Conservation (phyloP, 495 filamentous ascomycete species). For the Jackrogersella multiformis region DNA sequence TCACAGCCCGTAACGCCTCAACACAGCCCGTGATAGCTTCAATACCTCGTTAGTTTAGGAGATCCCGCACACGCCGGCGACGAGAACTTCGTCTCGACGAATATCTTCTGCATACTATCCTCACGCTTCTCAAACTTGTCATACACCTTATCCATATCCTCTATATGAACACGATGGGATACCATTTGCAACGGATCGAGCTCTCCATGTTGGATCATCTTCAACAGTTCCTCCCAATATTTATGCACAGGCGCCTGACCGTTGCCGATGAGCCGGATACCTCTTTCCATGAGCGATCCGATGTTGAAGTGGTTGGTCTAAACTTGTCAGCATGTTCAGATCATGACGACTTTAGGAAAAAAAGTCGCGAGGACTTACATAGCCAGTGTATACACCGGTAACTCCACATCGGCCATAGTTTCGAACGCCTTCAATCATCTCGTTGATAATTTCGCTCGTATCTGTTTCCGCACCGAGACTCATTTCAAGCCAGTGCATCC, state of each 20-base stretch:
- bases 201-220: conserved; percentile 72
- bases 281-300: conserved; percentile 86
- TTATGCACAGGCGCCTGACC: conserved; percentile 86
- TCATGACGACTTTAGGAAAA: neutral
- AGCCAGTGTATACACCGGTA: conserved; percentile 85
- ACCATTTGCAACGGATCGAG: conserved; percentile 85
- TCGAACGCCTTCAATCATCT: conserved; percentile 81
- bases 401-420: conserved; percentile 80
- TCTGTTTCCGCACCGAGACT: conserved; percentile 82
- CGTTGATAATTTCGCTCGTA: conserved; percentile 85
- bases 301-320: conserved; percentile 85
- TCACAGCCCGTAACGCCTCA: neutral
- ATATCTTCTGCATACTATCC: conserved; percentile 76
- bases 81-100: conserved; percentile 73
- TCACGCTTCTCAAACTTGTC: conserved; percentile 74
- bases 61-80: conserved; percentile 61
- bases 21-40: neutral
- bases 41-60: conserved; percentile 62
- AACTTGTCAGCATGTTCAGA: conserved; percentile 9
- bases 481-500: conserved; percentile 80
- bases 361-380: conserved; percentile 62
- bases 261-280: conserved; percentile 82
- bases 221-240: conserved; percentile 81
- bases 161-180: conserved; percentile 76
- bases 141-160: conserved; percentile 79